Base-by-base conservation (phyloP, 2,329 filamentous ascomycete species). In the Ceratocystis colombiana region DNA sequence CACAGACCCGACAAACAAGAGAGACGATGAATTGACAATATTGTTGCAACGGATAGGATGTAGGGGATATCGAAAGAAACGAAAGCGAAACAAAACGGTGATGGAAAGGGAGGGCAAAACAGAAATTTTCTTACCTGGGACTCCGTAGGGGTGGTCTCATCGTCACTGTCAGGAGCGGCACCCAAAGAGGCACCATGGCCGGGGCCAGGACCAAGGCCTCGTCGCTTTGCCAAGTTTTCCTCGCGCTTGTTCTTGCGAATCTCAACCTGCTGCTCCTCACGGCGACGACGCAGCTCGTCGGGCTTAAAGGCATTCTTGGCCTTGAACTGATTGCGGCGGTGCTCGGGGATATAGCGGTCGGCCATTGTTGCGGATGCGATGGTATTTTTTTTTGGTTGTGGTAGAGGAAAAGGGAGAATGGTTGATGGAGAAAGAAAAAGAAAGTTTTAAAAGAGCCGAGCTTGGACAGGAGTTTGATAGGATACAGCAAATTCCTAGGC, bases 241-340 rank as follows among this genome's bases (percentile, higher is more conserved):
- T 99, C 94, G 76, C 94, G 88, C 86, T 97, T 97, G 71, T 92
- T 90, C 81, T 96, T 96, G 76, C 94, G 88, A 75, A 99, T 99
- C 81, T 99, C 94, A 71, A 99, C 94, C 80, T 97, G 94, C 79
- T 96, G 92, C 80, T 99, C 94, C 78, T 99, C 94, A 76, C 94
- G 94, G 76, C 94, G 94, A 74, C 94, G 92, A 76, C 94, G 90
- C 71, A 99, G 88, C 82, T 99, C 94, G 77, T 99, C 94, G 73
- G 93, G 93, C 86, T 96, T 96, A 84, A 99, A 97, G 74, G 90
- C 90, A 79, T 90, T 93, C 85, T 96, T 96, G 66, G 94, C 94
- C 88, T 99, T 99, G 87, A 96, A 99, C 81, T 96, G 92, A 71
- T 90, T 96, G 76, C 94, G 92, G 78, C 94, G 91, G 83, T 99